Evolutionary conservation across 495 filamentous ascomycete genomes (phyloP).

Genomic region (Recurvomyces mirabilis): DNA sequence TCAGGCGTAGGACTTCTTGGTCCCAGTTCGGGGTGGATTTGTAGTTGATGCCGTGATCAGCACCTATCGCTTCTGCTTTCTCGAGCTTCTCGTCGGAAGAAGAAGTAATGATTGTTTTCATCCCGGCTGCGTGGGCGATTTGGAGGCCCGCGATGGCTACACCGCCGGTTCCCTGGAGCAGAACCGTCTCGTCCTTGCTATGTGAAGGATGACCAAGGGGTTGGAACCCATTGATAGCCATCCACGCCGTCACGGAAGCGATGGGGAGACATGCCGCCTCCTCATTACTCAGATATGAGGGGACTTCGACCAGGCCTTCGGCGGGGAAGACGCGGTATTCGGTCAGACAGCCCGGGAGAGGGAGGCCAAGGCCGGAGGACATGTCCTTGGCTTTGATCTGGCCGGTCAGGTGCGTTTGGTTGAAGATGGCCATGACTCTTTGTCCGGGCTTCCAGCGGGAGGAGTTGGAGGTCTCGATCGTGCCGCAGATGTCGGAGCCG

Average conservation of each 20-base stretch:
- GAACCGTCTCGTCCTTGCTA: constrained; percentile 16
- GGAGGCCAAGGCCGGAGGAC: constrained; percentile 16
- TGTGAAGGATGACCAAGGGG: constrained; percentile 18
- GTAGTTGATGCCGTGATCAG: constrained; percentile 38
- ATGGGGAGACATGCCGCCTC: constrained; percentile 30
- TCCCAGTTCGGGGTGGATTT: constrained; percentile 34
- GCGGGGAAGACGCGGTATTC: constrained; percentile 23
- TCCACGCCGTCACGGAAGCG: constrained; percentile 36
- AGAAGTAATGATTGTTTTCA: constrained; percentile 39
- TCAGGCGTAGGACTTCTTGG: constrained; percentile 30
- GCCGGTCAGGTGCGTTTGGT: constrained; percentile 20
- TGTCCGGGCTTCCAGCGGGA: constrained; percentile 17
- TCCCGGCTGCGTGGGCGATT: constrained; percentile 21
- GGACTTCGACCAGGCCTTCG: constrained; percentile 21
- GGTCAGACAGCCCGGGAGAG: constrained; percentile 19
- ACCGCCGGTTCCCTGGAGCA: constrained; percentile 27
- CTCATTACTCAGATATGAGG: constrained; percentile 24
- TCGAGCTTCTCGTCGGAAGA: constrained; percentile 37
- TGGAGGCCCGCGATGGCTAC: constrained; percentile 22
- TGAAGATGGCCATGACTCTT: constrained; percentile 22
- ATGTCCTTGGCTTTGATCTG: constrained; percentile 17
- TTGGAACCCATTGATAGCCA: constrained; percentile 25
- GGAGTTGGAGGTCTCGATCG: constrained; percentile 21
- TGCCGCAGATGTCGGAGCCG: constrained; percentile 31
- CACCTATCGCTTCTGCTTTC: constrained; percentile 34